Conservation (phyloP, 768 basidiomycete species). For the Hysterangium stoloniferum region DNA sequence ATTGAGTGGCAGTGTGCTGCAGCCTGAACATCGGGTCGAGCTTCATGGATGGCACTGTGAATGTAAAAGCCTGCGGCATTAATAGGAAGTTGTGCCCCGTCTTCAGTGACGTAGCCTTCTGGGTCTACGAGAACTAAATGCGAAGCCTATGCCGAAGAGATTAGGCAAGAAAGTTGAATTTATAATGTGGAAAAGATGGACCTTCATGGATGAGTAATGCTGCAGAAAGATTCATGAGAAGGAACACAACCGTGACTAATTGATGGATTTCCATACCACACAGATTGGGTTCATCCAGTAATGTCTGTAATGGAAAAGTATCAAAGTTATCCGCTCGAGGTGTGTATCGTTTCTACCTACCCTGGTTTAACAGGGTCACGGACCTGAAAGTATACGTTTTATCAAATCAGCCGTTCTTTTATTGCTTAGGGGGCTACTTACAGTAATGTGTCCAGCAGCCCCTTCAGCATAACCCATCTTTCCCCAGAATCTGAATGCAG, state of each 20-base stretch:
- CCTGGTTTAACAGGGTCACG: slow-evolving; percentile 1
- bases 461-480: slow-evolving; percentile 4
- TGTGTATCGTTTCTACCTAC: too few species aligned
- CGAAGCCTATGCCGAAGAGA: slow-evolving; percentile 1
- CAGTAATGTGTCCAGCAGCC: slow-evolving; percentile 6
- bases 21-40: slow-evolving; percentile 2
- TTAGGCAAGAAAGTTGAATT: not conserved
- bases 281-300: slow-evolving; percentile 9
- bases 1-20: slow-evolving; percentile 3
- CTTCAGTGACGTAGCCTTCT: slow-evolving; percentile 1
- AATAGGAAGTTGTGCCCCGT: slow-evolving; percentile 3
- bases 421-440: not conserved
- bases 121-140: slow-evolving; percentile 2
- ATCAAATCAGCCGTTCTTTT: not conserved
- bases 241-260: not conserved
- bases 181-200: not conserved
- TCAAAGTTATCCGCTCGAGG: too few species aligned
- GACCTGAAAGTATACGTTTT: not conserved
- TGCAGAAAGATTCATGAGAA: not conserved
- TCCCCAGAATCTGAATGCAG: slow-evolving; percentile 4
- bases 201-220: slow-evolving; percentile 4
- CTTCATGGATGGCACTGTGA: slow-evolving; percentile 2
- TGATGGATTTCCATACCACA: not conserved
- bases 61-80: slow-evolving; percentile 8
- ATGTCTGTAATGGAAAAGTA: not conserved